Percentiles rank a stretch among this genome's conserved stretches.
phyloP scores from a whole-genome alignment of 495 filamentous ascomycete genomes.

The Elaphomyces granulatus region DNA sequence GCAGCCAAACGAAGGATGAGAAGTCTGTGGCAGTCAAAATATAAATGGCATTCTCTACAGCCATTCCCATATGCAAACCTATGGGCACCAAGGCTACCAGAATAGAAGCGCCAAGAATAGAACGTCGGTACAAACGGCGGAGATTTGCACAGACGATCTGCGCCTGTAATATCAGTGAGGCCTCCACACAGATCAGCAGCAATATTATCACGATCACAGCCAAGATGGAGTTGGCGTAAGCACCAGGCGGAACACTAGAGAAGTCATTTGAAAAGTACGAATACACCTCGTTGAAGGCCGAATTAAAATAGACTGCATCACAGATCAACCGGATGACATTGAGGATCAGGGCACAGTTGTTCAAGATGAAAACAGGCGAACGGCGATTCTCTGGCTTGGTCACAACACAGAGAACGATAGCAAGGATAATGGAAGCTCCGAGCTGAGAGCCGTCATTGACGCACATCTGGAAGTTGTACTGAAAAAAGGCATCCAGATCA shows the following conservation, averaged over 20 bases:
- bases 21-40: constrained; percentile 25
- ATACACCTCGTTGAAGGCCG: constrained; percentile 44
- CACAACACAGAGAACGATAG: constrained; percentile 49
- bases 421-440: constrained; percentile 54
- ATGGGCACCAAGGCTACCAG: constrained; percentile 41
- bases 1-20: constrained; percentile 28
- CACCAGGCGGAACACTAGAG: constrained; percentile 29
- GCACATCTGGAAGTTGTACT: constrained; percentile 37
- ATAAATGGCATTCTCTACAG: constrained; percentile 38
- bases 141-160: constrained; percentile 43
- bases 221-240: constrained; percentile 37
- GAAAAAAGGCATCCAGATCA: constrained; percentile 33
- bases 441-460: constrained; percentile 63
- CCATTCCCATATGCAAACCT: constrained; percentile 43
- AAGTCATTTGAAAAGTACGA: constrained; percentile 43
- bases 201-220: constrained; percentile 41
- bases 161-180: constrained; percentile 60
- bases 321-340: constrained; percentile 49
- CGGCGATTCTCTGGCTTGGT: constrained; percentile 46
- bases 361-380: constrained; percentile 48
- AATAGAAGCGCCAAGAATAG: constrained; percentile 35
- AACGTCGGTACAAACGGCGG: constrained; percentile 23
- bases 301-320: constrained; percentile 41
- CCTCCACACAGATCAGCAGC: constrained; percentile 44
- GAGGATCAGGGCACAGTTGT: constrained; percentile 42